phyloP scores from a whole-genome alignment of 2,329 filamentous ascomycete genomes.

The Cercospora citrullina region DNA sequence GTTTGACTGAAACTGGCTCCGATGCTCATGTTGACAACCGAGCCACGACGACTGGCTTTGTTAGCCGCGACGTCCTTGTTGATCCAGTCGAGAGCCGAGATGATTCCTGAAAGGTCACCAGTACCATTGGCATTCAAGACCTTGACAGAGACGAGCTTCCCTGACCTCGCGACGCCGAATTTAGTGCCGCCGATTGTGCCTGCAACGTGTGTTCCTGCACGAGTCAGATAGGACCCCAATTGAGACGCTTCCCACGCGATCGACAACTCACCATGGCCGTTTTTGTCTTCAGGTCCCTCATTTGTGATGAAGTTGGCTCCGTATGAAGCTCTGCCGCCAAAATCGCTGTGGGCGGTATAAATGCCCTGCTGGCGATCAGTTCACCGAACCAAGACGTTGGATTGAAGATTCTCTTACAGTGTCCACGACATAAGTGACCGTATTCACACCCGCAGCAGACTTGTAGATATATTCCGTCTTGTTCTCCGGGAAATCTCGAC shows the following conservation, averaged over 20 bases:
- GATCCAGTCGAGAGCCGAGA: slow-evolving; percentile 50
- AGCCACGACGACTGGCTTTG: slow-evolving; percentile 51
- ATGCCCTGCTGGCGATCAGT: slow-evolving; percentile 21
- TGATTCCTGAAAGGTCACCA: slow-evolving; percentile 46
- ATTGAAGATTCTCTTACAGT: slow-evolving; percentile 12
- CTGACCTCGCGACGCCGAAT: slow-evolving; percentile 56
- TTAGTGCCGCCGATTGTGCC: slow-evolving; percentile 70
- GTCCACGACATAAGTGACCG: slow-evolving; percentile 31
- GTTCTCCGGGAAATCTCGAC: slow-evolving; percentile 24
- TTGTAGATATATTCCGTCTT: slow-evolving; percentile 23
- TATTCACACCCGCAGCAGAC: slow-evolving; percentile 18
- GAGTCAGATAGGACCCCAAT: background rate
- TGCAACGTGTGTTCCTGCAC: slow-evolving; percentile 52
- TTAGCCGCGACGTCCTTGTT: slow-evolving; percentile 61
- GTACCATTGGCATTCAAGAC: slow-evolving; percentile 47
- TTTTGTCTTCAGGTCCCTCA: slow-evolving; percentile 47
- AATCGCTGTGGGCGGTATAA: slow-evolving; percentile 36
- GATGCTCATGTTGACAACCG: slow-evolving; percentile 42
- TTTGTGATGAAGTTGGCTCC: slow-evolving; percentile 33
- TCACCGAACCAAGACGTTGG: background rate
- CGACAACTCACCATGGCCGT: slow-evolving; percentile 59
- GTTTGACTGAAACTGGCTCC: slow-evolving; percentile 38
- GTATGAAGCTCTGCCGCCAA: slow-evolving; percentile 39
- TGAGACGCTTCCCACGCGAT: background rate
- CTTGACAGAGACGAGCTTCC: slow-evolving; percentile 52